phyloP scores from a whole-genome alignment of 1,284 basidiomycete species.

The Thecaphora thlaspeos region DNA sequence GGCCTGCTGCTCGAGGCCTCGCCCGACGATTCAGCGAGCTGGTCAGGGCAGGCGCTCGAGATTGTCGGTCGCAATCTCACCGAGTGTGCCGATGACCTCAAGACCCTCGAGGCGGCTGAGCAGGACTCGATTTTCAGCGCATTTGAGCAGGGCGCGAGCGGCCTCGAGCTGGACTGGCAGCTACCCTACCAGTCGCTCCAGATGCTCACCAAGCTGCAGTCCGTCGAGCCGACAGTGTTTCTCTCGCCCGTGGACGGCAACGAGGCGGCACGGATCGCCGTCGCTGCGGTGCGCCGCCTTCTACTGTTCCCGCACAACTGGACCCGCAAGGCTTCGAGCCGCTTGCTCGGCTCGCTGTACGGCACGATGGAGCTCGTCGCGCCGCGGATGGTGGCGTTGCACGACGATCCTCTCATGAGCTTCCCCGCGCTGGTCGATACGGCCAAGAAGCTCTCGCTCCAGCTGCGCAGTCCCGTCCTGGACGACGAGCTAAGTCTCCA shows the following conservation, averaged over 20 bases:
- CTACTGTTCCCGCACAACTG: constrained; percentile 90
- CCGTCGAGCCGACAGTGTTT: no score
- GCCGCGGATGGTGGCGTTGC: constrained; percentile 26
- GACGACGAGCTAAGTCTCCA: constrained; percentile 77
- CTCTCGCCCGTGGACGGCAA: no score
- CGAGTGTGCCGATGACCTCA: constrained; percentile 39
- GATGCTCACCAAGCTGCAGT: constrained; percentile 16
- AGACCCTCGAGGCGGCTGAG: constrained; percentile 19
- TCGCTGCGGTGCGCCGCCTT: constrained; percentile 66
- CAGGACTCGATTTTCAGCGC: constrained; percentile 12
- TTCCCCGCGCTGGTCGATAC: constrained; percentile 67
- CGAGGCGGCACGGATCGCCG: neutral
- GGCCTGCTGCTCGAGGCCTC: constrained; percentile 61
- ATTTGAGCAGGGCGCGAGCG: constrained; percentile 59
- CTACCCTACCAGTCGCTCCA: constrained; percentile 72
- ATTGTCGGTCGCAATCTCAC: constrained; percentile 19
- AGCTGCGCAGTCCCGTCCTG: constrained; percentile 79
- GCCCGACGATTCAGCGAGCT: constrained; percentile 10
- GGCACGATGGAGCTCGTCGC: constrained; percentile 8
- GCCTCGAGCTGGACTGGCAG: constrained; percentile 69
- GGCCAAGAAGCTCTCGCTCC: constrained; percentile 73
- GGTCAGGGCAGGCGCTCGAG: constrained; percentile 22
- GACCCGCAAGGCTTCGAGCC: constrained; percentile 80
- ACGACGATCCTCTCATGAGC: constrained; percentile 62
- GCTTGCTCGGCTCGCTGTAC: constrained; percentile 74